Evolutionary conservation across 371 early-diverging fungal genomes (phyloP), one percentile per base, ranked within the genome.

Genomic region (Rhizomucor miehei): DNA sequence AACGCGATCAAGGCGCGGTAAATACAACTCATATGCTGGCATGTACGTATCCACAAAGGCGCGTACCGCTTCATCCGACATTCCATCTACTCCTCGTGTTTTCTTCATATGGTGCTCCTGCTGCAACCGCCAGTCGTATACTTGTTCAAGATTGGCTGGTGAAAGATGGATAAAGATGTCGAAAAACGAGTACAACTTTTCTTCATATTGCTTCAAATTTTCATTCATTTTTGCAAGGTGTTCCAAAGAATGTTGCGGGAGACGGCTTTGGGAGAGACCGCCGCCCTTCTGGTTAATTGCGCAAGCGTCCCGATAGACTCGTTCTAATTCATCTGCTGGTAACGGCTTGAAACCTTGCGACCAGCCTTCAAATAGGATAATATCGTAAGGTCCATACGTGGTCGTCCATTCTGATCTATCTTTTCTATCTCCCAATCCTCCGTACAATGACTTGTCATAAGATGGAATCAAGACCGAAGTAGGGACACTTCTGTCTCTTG

Each of bases 341-440:
- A 91, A 66, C 1, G 88, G 66, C 23, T 82, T 86, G 64, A 94
- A 97, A 0, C 97, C 98, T 14, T 94, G 63, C 56, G 84, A 89
- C 95, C 98, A 97, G 0, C 98, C 98, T 68, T 97, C 98, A 57
- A 96, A 88, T 23, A 97, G 56, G 6, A 97, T 75, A 20, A 96
- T 80, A 57, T 94, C 87, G 35, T 88, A 57, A 0, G 92, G 90
- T 0, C 67, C 69, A 13, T 51, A 36, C 0, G 76, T 74, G 5
- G 20, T 44, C 4, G 61, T 64, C 94, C 94, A 94, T 20, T 82
- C 45, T 1, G 56, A 37, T 23, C 44, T 25, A 1, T 81, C 79
- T 6, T 76, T 24, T 11, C 93, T 84, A 54, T 97, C 97, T 0
- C 98, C 98, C 23, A 79, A 69, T 0, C 98, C 98, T 29, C 69